Conservation (phyloP, 805 yeast species). For the Cyberlindnera mycetangii region DNA sequence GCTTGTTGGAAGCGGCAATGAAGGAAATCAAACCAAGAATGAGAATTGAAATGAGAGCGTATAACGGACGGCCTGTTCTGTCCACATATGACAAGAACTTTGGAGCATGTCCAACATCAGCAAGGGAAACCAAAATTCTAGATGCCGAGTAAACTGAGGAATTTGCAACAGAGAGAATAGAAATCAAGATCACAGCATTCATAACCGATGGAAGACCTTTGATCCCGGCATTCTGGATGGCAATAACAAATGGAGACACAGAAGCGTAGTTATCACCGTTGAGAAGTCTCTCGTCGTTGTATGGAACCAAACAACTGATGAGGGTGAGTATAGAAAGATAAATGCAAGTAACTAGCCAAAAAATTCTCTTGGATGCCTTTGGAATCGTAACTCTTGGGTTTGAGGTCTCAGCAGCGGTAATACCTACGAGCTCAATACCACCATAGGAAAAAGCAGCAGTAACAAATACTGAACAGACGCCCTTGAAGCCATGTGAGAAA, state of each 20-base stretch:
- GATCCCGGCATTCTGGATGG: background rate
- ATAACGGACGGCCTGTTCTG: constrained; percentile 63
- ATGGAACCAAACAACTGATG: background rate
- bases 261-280: background rate
- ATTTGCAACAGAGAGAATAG: background rate
- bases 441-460: constrained; percentile 73
- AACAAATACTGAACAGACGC: constrained; percentile 67
- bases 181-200: background rate
- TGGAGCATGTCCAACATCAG: constrained; percentile 63
- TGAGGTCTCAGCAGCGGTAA: constrained; percentile 64
- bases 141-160: background rate
- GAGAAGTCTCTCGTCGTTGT: background rate
- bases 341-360: too few species aligned
- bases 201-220: background rate
- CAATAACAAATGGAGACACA: background rate
- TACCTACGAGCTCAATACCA: constrained; percentile 69
- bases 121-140: constrained; percentile 45
- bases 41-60: constrained; percentile 47
- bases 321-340: background rate
- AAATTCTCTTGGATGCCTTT: background rate
- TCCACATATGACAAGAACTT: constrained; percentile 56
- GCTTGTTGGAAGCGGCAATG: constrained; percentile 49
- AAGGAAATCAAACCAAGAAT: constrained; percentile 56
- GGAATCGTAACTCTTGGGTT: background rate
- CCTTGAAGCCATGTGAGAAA: constrained; percentile 45